Evolutionary conservation across 2,329 filamentous ascomycete genomes (phyloP).

Genomic region (Sporothrix dimorphospora): DNA sequence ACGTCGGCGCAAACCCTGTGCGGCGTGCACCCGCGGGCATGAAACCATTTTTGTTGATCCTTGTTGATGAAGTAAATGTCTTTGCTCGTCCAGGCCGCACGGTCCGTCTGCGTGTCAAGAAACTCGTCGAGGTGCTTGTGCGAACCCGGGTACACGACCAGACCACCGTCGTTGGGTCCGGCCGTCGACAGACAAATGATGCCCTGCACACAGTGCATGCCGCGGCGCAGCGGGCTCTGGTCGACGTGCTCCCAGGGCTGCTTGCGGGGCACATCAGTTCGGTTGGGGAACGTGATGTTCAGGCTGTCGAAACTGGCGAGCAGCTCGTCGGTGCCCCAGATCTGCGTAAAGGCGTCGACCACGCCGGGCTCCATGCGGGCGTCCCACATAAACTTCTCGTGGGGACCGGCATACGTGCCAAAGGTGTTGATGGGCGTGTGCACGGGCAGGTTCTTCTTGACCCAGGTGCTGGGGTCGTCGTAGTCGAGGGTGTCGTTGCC

Average conservation of each 20-base stretch:
- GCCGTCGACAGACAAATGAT: conserved; percentile 40
- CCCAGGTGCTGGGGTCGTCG: conserved; percentile 44
- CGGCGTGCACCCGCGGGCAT: background rate
- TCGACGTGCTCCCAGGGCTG: conserved; percentile 45
- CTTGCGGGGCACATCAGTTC: conserved; percentile 31
- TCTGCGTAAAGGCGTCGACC: conserved; percentile 44
- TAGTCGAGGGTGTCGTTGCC: conserved; percentile 25
- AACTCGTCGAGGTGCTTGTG: conserved; percentile 29
- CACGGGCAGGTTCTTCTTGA: conserved; percentile 43
- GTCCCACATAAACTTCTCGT: conserved; percentile 48
- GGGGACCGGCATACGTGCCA: conserved; percentile 39
- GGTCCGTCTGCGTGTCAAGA: conserved; percentile 28
- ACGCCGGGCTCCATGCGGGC: conserved; percentile 45
- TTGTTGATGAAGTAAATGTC: conserved; percentile 19
- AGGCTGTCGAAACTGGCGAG: conserved; percentile 45
- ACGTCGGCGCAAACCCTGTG: conserved; percentile 28
- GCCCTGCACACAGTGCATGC: conserved; percentile 41
- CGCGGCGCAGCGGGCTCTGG: conserved; percentile 37
- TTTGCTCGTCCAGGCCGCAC: background rate
- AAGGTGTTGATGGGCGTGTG: conserved; percentile 41
- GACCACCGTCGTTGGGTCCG: conserved; percentile 45
- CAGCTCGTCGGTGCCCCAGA: conserved; percentile 45
- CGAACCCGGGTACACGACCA: conserved; percentile 42
- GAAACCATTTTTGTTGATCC: conserved; percentile 26
- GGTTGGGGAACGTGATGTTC: conserved; percentile 45